Evolutionary conservation across 192 early-diverging fungal genomes (phyloP), one percentile per base, ranked within the genome.

Genomic region (Coemansia sp.): DNA sequence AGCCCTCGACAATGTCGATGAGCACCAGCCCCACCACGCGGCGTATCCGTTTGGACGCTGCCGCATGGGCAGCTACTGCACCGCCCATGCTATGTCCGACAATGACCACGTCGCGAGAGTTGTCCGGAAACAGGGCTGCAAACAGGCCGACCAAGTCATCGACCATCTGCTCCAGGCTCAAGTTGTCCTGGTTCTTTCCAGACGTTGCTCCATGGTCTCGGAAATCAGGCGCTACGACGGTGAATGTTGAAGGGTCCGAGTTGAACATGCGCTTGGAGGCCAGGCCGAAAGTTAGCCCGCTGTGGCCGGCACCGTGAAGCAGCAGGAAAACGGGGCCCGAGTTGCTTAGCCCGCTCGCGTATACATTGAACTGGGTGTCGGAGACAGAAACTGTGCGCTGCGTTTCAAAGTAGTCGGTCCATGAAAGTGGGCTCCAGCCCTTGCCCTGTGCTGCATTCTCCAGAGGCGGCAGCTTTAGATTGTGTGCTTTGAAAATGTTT

Each of bases 41-140:
- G 14, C 59, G 39, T 7, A 89, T 52, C 58, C 66, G 49, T 38
- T 61, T 56, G 21, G 80, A 74, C 17, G 73, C 75, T 0, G 84
- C 86, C 5, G 71, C 84, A 54, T 90, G 80, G 4, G 43, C 43
- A 18, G 43, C 38, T 14, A 92, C 87, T 1, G 87, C 81, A 3
- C 90, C 90, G 38, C 90, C 90, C 86, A 92, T 86, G 60, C 90
- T 92, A 56, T 92, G 90, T 7, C 90, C 90, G n/a, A 90, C 81
- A 6, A 92, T 68, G 17, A 89, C 67, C 23, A 88, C 65, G 34
- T 87, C 82, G 0, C 79, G 71, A 6, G 8, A 39, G 16, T 80
- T 63, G 14, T 80, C 63, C 2, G 79, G 76, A 43, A 82, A 83
- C 28, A 85, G 21, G 2, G 59, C 26, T 6, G 57, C 48, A 14